These are phyloP conservation scores for Blumeria graminis DNA, from an alignment of 2,329 filamentous ascomycete species.

Conservation along the genomic window DNA sequence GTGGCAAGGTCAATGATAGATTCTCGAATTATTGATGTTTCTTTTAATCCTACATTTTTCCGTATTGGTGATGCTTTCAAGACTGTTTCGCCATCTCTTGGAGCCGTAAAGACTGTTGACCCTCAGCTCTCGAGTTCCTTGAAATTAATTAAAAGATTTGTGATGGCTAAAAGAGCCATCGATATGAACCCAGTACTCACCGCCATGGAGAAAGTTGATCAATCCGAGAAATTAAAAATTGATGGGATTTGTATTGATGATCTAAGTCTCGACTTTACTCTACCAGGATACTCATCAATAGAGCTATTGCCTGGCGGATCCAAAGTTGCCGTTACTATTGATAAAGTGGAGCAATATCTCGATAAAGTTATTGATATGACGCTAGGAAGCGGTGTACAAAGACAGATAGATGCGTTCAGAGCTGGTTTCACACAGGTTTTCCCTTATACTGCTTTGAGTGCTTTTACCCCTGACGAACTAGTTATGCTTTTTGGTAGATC, in stretches of 20 bases:
- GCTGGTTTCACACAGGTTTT: constrained; percentile 87
- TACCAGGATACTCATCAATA: constrained; percentile 74
- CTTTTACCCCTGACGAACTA: constrained; percentile 86
- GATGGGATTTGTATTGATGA: constrained; percentile 66
- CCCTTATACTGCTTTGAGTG: constrained; percentile 72
- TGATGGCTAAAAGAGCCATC: constrained; percentile 56
- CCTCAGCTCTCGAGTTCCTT: constrained; percentile 65
- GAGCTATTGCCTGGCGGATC: constrained; percentile 57
- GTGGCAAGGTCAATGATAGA: constrained; percentile 96
- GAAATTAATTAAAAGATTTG: constrained; percentile 69
- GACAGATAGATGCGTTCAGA: constrained; percentile 78
- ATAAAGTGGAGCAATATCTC: constrained; percentile 77
- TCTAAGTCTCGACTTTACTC: constrained; percentile 74
- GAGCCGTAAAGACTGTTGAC: constrained; percentile 75
- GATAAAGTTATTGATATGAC: constrained; percentile 83
- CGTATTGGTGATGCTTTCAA: constrained; percentile 49
- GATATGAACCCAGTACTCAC: constrained; percentile 45
- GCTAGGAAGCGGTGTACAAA: constrained; percentile 63
- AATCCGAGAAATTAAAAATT: constrained; percentile 44
- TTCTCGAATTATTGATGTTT: constrained; percentile 89
- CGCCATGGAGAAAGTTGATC: constrained; percentile 43
- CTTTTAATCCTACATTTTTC: constrained; percentile 96
- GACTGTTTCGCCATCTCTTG: constrained; percentile 57
- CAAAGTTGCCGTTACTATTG: constrained; percentile 54
- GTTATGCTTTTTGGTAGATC: constrained; percentile 83